phyloP scores from a whole-genome alignment of 1,284 basidiomycete species.

The Marasmius fiardii region DNA sequence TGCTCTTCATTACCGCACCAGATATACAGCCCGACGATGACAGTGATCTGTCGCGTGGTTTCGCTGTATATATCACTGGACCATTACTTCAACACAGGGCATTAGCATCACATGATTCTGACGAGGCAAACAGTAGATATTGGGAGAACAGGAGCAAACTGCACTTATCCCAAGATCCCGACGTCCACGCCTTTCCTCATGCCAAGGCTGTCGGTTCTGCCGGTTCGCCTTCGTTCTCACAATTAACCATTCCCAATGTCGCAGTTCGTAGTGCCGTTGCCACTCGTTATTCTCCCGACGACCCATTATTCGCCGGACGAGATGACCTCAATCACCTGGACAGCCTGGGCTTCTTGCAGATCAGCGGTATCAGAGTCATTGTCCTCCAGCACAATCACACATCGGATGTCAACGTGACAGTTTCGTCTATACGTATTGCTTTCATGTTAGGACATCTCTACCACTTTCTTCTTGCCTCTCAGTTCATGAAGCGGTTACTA shows the following conservation, averaged over 20 bases:
- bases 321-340: conserved; percentile 42
- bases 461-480: conserved; percentile 63
- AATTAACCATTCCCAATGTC: conserved; percentile 43
- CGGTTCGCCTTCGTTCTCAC: conserved; percentile 34
- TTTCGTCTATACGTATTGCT: conserved; percentile 40
- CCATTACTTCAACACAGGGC: conserved; percentile 62
- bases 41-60: conserved; percentile 66
- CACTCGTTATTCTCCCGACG: conserved; percentile 61
- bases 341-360: conserved; percentile 46
- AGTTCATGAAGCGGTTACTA: conserved; percentile 46
- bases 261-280: conserved; percentile 56
- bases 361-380: conserved; percentile 37
- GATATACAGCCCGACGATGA: conserved; percentile 76
- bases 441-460: conserved; percentile 75
- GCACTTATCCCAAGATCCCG: conserved; percentile 59
- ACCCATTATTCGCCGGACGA: conserved; percentile 51
- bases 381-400: conserved; percentile 31
- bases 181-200: conserved; percentile 48
- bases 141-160: conserved; percentile 46
- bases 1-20: conserved; percentile 67
- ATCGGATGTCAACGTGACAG: conserved; percentile 31
- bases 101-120: conserved; percentile 23
- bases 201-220: conserved; percentile 37
- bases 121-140: conserved; percentile 39
- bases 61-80: conserved; percentile 56